Conservation (phyloP, 768 basidiomycete species). For the Cyclocybe cylindracea region DNA sequence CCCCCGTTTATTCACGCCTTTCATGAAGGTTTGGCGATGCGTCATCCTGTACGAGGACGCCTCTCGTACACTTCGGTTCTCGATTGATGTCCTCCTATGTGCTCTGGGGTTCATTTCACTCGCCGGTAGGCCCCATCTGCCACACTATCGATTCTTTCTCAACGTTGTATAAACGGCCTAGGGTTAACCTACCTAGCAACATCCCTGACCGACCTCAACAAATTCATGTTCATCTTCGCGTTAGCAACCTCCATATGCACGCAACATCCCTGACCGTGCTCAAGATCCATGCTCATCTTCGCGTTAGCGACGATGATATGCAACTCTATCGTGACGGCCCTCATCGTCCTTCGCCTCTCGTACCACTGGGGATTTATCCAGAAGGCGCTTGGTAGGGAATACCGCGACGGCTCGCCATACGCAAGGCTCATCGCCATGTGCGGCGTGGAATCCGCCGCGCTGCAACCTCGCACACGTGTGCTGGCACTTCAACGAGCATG, state of each 20-base stretch:
- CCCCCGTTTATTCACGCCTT: not conserved
- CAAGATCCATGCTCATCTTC: too few relatives aligned
- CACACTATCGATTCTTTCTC: not conserved
- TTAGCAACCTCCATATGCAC: not conserved
- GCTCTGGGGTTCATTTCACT: not conserved
- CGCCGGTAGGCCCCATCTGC: not conserved
- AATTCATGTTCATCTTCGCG: too few relatives aligned
- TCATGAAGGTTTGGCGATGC: not conserved
- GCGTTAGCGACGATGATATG: too few relatives aligned
- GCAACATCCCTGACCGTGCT: too few relatives aligned
- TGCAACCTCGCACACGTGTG: not conserved
- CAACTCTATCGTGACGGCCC: not conserved
- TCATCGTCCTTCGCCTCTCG: not conserved
- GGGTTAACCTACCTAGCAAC: not conserved
- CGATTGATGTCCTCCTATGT: too few relatives aligned
- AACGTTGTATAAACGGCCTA: not conserved
- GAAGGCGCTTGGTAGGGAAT: not conserved
- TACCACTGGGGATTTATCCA: not conserved
- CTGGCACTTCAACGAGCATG: not conserved
- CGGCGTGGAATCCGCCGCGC: not conserved
- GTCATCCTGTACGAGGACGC: not conserved
- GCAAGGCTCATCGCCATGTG: not conserved
- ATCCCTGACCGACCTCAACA: not conserved
- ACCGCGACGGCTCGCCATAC: not conserved
- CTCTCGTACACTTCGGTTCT: too few relatives aligned